Conservation (phyloP, 1,139 yeast species). For the Meyerozyma carpophila region DNA sequence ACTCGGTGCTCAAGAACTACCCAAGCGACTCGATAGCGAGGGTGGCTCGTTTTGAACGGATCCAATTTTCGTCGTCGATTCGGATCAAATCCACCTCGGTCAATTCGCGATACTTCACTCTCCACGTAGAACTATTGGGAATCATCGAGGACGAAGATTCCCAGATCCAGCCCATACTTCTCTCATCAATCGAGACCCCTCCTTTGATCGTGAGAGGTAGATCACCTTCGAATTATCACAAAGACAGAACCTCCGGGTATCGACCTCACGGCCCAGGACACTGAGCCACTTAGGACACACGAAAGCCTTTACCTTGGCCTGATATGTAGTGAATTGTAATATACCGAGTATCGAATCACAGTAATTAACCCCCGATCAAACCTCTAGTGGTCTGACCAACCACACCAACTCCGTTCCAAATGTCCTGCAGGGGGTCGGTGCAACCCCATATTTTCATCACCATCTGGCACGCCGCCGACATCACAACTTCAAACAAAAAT, state of each 20-base stretch:
- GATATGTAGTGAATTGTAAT: too few species aligned
- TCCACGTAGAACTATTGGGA: slow-evolving; percentile 53
- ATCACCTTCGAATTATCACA: slow-evolving; percentile 58
- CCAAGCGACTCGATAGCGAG: slow-evolving; percentile 47
- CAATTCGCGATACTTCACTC: slow-evolving; percentile 44
- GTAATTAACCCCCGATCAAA: neutral
- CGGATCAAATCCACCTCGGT: slow-evolving; percentile 46
- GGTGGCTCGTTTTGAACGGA: slow-evolving; percentile 64
- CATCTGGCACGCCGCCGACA: neutral
- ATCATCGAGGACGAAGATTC: slow-evolving; percentile 36
- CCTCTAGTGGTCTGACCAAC: neutral
- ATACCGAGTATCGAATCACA: neutral
- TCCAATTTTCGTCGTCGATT: slow-evolving; percentile 61
- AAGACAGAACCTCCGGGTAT: slow-evolving; percentile 2
- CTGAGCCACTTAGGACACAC: neutral
- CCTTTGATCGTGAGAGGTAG: slow-evolving; percentile 64
- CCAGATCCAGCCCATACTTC: slow-evolving; percentile 35
- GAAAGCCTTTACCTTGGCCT: neutral
- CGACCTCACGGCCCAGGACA: neutral
- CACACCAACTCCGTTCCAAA: neutral
- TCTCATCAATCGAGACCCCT: slow-evolving; percentile 49
- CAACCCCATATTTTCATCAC: slow-evolving; percentile 1
- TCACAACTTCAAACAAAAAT: neutral
- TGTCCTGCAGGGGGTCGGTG: neutral
- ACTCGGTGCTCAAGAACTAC: slow-evolving; percentile 36